phyloP scores from a whole-genome alignment of 495 filamentous ascomycete genomes.

The Aspergillus bridgeri region DNA sequence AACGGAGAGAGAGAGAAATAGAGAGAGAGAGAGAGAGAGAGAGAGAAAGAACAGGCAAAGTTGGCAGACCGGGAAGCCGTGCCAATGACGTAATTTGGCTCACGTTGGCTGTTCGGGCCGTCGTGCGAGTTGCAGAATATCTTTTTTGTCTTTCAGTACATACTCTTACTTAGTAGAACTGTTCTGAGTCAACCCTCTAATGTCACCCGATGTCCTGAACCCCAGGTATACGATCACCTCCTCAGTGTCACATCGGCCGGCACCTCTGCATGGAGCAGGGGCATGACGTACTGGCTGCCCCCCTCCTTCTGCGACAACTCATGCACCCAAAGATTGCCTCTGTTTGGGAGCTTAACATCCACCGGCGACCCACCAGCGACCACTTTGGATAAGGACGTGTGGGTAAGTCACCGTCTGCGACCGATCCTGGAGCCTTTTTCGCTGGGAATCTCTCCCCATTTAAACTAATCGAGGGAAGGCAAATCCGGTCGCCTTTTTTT shows the following conservation, averaged over 20 bases:
- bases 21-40: neutral
- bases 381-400: conserved; percentile 35
- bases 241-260: conserved; percentile 1
- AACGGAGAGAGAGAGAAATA: neutral
- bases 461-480: neutral
- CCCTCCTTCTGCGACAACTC: conserved; percentile 18
- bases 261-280: neutral
- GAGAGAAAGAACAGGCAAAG: neutral
- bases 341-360: conserved; percentile 33
- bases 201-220: neutral
- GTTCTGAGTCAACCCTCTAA: neutral
- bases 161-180: too few species aligned
- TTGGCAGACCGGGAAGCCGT: conserved; percentile 7
- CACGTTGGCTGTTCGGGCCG: conserved; percentile 8
- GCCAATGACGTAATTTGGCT: conserved; percentile 7
- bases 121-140: too few species aligned
- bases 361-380: conserved; percentile 36
- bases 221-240: neutral
- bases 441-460: neutral
- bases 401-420: conserved; percentile 20
- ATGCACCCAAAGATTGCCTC: conserved; percentile 7
- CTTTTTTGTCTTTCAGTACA: too few species aligned
- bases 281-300: neutral
- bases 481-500: conserved; percentile 12
- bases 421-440: conserved; percentile 18